Evolutionary conservation across 2,329 filamentous ascomycete species (phyloP).

Genomic region (Blumeria hordei): DNA sequence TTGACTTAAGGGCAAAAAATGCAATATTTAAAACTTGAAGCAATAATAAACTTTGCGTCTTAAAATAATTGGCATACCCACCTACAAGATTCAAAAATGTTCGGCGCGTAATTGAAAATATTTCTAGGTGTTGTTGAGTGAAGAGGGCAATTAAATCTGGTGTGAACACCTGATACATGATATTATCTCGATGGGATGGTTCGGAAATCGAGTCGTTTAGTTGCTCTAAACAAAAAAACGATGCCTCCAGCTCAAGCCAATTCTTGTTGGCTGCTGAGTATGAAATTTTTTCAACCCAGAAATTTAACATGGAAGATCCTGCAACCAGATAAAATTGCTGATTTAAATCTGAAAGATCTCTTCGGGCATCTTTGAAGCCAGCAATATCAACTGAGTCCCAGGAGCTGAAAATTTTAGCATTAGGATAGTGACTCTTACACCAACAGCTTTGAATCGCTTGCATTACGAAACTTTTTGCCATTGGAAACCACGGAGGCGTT

Average conservation of each 20-base stretch:
- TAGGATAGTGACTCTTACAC: conserved; percentile 39
- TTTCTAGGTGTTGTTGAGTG: conserved; percentile 22
- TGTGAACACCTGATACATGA: conserved; percentile 36
- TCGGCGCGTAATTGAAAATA: conserved; percentile 39
- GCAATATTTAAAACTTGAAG: conserved; percentile 50
- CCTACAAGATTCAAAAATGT: conserved; percentile 48
- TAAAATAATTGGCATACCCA: conserved; percentile 53
- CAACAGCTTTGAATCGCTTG: conserved; percentile 41
- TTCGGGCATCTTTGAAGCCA: conserved; percentile 46
- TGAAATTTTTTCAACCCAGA: conserved; percentile 30
- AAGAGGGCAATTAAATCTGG: conserved; percentile 32
- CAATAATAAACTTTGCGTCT: conserved; percentile 40
- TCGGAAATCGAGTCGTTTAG: conserved; percentile 42
- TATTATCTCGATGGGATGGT: conserved; percentile 29
- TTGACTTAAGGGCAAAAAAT: conserved; percentile 42
- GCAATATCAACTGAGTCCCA: conserved; percentile 49
- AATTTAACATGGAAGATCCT: conserved; percentile 28
- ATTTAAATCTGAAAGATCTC: conserved; percentile 58
- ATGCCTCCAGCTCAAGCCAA: conserved; percentile 36
- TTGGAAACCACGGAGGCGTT: conserved; percentile 28
- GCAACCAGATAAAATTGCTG: conserved; percentile 43
- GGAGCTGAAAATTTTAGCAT: conserved; percentile 26
- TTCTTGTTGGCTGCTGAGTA: conserved; percentile 23
- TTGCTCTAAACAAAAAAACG: conserved; percentile 37
- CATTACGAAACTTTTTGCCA: conserved; percentile 33